Base-by-base conservation (phyloP, 345 rosid genomes). In the Salix caprea region DNA sequence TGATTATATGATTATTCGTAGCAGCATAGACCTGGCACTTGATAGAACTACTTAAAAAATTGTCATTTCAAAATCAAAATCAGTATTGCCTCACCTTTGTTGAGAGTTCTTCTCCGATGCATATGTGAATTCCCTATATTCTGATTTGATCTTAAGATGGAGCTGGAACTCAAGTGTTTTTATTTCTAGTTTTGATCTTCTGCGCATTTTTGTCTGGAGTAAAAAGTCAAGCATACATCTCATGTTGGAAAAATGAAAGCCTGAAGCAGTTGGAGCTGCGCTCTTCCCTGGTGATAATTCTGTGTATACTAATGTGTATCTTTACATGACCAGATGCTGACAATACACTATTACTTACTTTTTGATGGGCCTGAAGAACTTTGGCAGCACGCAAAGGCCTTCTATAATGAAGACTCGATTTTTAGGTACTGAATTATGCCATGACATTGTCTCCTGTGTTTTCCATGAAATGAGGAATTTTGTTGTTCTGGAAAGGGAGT, bases 321-420 rank as follows among this genome's bases (percentile, higher is more conserved):
- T 77, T 80, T 68, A 1, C 65, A 28, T 82, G 69, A 69, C 44
- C 89, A 95, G 99, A 95, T 95, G 99, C 70, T 93, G 82, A 86
- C 97, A 6, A 93, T 95, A 84, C 97, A 93, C 85, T 95, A 95
- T 76, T 95, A 93, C 86, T 85, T 93, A 21, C 95, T 95, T 77
- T 93, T 95, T 69, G 92, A 93, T 81, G 99, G 99, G 62, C 71
- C 86, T 8, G 96, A 95, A n/a, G 96, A 93, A 74, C 87, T 76
- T 23, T 95, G 99, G 99, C 89, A 84, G 76, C 90, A 91, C 58
- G 37, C 80, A 4, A 89, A 84, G 89, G 84, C 91, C 21, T 86
- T 95, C 39, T 95, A 95, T 74, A 85, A 79, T 37, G 96, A 86
- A 80, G 84, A 79, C 37, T 93, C 99, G 42, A 80, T 84, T 79